phyloP scores from a whole-genome alignment of 495 filamentous ascomycete species.

The Hypoxylon fuscum region DNA sequence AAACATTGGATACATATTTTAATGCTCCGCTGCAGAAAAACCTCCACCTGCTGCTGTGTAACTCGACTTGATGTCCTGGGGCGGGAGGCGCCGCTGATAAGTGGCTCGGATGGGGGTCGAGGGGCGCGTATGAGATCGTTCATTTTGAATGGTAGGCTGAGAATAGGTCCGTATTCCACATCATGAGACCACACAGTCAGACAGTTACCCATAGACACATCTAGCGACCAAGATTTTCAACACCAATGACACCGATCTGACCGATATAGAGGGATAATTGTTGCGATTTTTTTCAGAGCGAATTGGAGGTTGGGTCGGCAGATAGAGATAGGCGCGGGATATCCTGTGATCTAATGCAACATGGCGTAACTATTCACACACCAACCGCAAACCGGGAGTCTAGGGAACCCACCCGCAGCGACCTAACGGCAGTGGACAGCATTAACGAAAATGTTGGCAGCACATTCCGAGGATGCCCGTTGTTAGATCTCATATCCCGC shows the following conservation, averaged over 20 bases:
- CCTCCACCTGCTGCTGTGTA: constrained; percentile 3
- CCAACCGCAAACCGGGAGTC: background rate
- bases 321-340: background rate
- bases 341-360: background rate
- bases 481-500: background rate
- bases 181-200: too few relatives aligned
- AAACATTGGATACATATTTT: too few relatives aligned
- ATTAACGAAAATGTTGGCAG: background rate
- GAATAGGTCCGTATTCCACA: background rate
- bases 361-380: background rate
- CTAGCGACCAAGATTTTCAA: background rate
- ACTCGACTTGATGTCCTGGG: constrained; percentile 9
- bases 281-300: background rate
- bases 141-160: background rate
- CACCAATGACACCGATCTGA: background rate
- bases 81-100: constrained; percentile 13
- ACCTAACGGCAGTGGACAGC: background rate
- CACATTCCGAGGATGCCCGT: background rate
- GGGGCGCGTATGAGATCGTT: too few relatives aligned
- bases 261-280: too few relatives aligned
- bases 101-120: background rate
- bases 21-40: constrained; percentile 18
- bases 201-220: too few relatives aligned
- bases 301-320: background rate
- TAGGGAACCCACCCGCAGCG: background rate